Conservation (phyloP, 371 early-diverging fungal species). For the Blastocladiella emersonii region DNA sequence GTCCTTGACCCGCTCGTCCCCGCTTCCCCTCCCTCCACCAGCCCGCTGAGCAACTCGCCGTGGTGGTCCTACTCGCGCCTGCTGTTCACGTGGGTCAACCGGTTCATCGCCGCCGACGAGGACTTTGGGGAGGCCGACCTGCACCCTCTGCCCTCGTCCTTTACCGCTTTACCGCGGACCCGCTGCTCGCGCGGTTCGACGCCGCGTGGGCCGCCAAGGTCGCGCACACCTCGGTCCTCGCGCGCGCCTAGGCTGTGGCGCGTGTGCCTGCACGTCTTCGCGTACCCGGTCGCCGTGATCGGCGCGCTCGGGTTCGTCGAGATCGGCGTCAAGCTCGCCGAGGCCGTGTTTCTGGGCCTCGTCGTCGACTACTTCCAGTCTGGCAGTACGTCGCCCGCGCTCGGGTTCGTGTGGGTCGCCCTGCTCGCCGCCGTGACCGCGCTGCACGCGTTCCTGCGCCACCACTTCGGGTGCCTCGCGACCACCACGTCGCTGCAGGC, state of each 20-base stretch:
- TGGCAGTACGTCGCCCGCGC: background rate
- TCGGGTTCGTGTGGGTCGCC: background rate
- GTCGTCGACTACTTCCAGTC: background rate
- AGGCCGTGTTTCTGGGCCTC: background rate
- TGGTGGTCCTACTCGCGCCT: too few relatives aligned
- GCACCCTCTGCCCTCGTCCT: background rate
- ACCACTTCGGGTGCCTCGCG: background rate
- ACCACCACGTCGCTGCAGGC: background rate
- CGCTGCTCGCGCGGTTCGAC: background rate
- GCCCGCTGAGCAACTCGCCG: too few relatives aligned
- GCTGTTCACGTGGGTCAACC: slow-evolving; percentile 1
- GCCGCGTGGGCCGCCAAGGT: background rate
- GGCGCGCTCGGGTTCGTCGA: background rate
- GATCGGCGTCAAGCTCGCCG: background rate
- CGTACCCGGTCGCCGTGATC: background rate
- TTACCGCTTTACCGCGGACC: background rate
- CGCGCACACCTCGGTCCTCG: background rate
- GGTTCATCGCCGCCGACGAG: background rate
- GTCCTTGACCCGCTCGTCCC: too few relatives aligned
- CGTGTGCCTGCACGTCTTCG: background rate
- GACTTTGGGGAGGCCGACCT: background rate
- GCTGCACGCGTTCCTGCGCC: background rate
- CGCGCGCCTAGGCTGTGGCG: background rate
- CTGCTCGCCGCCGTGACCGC: background rate
- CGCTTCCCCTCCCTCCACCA: too few relatives aligned